These are phyloP conservation scores for Parmelia sp. DNA, from an alignment of 495 filamentous ascomycete species.

Conservation along the genomic window DNA sequence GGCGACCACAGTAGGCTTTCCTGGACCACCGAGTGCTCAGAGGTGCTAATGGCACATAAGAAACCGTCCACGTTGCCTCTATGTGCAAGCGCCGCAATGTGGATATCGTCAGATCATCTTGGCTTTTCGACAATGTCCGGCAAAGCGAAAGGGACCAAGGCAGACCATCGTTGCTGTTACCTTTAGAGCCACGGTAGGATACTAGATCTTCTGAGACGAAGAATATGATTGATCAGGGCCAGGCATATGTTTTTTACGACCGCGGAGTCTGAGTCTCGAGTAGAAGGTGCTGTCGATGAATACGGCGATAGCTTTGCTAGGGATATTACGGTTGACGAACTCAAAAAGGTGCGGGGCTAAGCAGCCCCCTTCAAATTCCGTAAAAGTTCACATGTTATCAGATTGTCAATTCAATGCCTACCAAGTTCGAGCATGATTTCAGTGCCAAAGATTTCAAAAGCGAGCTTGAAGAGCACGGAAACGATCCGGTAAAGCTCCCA, in stretches of 20 bases:
- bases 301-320: slow-evolving; percentile 81
- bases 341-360: slow-evolving; percentile 42
- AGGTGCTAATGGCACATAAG: slow-evolving; percentile 29
- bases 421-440: slow-evolving; percentile 29
- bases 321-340: slow-evolving; percentile 59
- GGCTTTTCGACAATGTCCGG: slow-evolving; percentile 76
- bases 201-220: slow-evolving; percentile 21
- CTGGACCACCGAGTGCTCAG: neutral
- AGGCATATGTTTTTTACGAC: slow-evolving; percentile 55
- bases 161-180: slow-evolving; percentile 52
- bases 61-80: slow-evolving; percentile 78
- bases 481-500: slow-evolving; percentile 43
- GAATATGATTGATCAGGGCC: neutral
- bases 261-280: slow-evolving; percentile 38
- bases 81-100: slow-evolving; percentile 61
- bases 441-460: slow-evolving; percentile 36
- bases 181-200: slow-evolving; percentile 59
- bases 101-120: slow-evolving; percentile 71
- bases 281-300: slow-evolving; percentile 56
- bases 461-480: slow-evolving; percentile 52
- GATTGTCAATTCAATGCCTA: slow-evolving; percentile 45
- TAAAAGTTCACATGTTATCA: neutral
- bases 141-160: slow-evolving; percentile 58
- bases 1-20: slow-evolving; percentile 61
- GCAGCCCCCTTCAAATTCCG: slow-evolving; percentile 16